Evolutionary conservation across 2,329 filamentous ascomycete species (phyloP).

Genomic region (Alternaria burnsii): DNA sequence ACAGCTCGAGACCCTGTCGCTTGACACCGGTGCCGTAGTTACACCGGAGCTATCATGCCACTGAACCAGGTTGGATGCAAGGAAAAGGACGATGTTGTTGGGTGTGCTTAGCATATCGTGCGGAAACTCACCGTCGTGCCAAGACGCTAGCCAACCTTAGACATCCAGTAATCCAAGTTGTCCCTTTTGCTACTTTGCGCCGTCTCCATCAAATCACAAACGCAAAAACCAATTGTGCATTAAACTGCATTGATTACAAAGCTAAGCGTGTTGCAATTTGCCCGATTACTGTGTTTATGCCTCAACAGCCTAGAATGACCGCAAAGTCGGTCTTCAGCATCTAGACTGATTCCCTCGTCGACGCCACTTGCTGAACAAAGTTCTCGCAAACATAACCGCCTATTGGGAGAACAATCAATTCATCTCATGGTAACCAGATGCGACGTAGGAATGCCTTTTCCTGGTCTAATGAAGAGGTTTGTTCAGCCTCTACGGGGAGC

Average conservation of each 20-base stretch:
- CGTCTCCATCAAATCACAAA: not conserved
- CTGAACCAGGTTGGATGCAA: not conserved
- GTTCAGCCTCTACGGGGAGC: too few species aligned
- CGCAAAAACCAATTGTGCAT: not conserved
- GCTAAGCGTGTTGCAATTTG: accelerated
- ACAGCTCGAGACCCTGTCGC: not conserved
- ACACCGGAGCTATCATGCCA: not conserved
- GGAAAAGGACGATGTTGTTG: slow-evolving; percentile 1
- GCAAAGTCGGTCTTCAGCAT: slow-evolving; percentile 27
- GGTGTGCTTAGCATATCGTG: slow-evolving; percentile 12
- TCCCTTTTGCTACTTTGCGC: not conserved
- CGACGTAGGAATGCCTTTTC: too few species aligned
- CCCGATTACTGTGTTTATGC: accelerated
- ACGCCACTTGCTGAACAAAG: too few species aligned
- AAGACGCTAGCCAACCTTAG: not conserved
- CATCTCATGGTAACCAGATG: too few species aligned
- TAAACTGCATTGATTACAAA: not conserved
- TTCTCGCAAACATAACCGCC: too few species aligned
- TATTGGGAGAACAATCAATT: too few species aligned
- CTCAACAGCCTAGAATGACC: not conserved
- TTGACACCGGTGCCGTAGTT: not conserved
- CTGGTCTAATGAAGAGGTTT: too few species aligned
- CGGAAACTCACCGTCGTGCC: slow-evolving; percentile 10
- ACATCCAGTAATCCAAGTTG: not conserved
- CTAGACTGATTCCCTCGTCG: slow-evolving; percentile 27